Base-by-base conservation (phyloP, 2,329 filamentous ascomycete species). In the Triangularia setosa region DNA sequence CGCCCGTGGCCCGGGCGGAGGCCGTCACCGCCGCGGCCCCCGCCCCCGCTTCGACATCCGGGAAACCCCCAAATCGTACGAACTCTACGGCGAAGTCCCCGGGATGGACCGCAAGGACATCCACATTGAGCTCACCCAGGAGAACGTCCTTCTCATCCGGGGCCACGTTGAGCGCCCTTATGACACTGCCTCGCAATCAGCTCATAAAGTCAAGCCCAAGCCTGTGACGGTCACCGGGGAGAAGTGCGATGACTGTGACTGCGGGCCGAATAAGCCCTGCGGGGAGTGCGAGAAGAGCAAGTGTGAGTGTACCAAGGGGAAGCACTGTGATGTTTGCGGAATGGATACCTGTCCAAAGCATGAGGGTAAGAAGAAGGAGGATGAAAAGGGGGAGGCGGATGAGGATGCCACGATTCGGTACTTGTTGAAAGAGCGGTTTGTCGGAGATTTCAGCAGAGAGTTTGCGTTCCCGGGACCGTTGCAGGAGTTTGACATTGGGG, bases 21-120 rank as follows among this genome's bases (percentile, higher is more conserved):
- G 58, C 3, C 53, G 62, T 16, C 55, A 67, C 28, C 40, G 66
- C n/a, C 66, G 66, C 18, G 65, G 66, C 21, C 60, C 62, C 24
- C 60, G 58, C 24, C 66, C 66, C 8, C 62, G 61, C 25, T 68
- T 68, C 53, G 66, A 68, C 62, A 68, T 68, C 48, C 66, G 66
- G 28, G 66, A 68, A 59, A 68, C 66, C 27, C 25, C 58, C 8
- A 53, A 66, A 2, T 59, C 65, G 14, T 68, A 68, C 44, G 67
- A 68, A 60, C 61, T 68, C 30, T 67, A 68, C 63, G 67, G 65
- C 63, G 67, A 68, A 60, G n/a, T 67, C 5, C 65, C 67, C 23
- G 67, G 67, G 4, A 52, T 62, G 9, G 52, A 67, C 18, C 63
- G 67, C 48, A 64, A 64, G 16, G 52, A 68, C 30, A 53, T 68